Evolutionary conservation across 1,284 basidiomycete genomes (phyloP).

Genomic region (Trichosporon inkin): DNA sequence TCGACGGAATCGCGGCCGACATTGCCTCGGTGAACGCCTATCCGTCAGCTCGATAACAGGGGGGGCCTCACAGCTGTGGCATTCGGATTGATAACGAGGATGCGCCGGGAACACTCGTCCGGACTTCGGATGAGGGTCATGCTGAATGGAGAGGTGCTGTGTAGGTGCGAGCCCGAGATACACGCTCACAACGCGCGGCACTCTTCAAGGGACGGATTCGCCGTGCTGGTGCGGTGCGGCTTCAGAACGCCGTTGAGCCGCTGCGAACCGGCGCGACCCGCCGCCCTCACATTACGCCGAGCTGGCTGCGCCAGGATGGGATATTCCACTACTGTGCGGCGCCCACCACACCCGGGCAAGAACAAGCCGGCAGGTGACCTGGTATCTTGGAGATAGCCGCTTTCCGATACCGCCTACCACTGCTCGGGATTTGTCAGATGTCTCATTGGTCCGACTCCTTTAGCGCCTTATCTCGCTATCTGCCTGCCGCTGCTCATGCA

Average conservation of each 20-base stretch:
- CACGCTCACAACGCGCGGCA: too few relatives aligned
- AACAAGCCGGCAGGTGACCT: neutral
- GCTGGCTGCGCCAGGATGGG: too few relatives aligned
- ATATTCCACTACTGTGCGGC: too few relatives aligned
- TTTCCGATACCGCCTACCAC: too few relatives aligned
- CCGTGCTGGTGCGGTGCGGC: too few relatives aligned
- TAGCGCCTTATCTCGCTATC: neutral
- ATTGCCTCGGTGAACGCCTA: conserved; percentile 25
- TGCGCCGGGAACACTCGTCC: conserved; percentile 8
- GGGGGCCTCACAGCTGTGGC: conserved; percentile 45
- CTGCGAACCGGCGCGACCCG: too few relatives aligned
- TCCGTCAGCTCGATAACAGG: neutral
- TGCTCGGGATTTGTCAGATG: too few relatives aligned
- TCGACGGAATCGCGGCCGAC: neutral
- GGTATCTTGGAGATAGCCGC: neutral
- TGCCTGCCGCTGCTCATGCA: too few relatives aligned
- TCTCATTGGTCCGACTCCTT: too few relatives aligned
- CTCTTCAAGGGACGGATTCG: too few relatives aligned
- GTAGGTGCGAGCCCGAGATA: neutral
- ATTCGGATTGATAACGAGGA: conserved; percentile 58
- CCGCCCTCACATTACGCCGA: too few relatives aligned
- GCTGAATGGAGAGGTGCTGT: neutral
- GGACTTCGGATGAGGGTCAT: conserved; percentile 11
- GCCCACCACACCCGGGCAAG: neutral
- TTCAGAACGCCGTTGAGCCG: too few relatives aligned